These are phyloP conservation scores for Lipomyces yamadae DNA, from an alignment of 805 yeast genomes.

Conservation along the genomic window DNA sequence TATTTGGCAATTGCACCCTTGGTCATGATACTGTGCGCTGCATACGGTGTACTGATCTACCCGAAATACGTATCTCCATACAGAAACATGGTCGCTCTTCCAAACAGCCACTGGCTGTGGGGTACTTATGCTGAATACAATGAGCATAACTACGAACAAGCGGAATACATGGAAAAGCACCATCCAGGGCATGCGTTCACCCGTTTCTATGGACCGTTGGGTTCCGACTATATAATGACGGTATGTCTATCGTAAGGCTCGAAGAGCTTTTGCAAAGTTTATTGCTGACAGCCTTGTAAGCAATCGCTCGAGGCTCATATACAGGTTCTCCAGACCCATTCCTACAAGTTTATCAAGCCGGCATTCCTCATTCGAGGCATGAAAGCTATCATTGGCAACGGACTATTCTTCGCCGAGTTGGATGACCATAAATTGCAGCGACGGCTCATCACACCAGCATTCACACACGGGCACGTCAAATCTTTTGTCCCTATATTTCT, in stretches of 20 bases:
- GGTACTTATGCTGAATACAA: conserved; percentile 22
- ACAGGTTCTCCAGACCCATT: conserved; percentile 25
- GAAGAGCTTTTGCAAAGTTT: neutral
- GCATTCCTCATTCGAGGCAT: conserved; percentile 24
- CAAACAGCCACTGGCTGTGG: conserved; percentile 17
- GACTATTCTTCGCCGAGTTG: conserved; percentile 33
- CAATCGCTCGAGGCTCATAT: conserved; percentile 25
- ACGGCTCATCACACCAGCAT: conserved; percentile 25
- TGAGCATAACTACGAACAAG: conserved; percentile 18
- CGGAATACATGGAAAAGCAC: conserved; percentile 15
- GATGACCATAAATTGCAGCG: conserved; percentile 36
- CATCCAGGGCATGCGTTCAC: conserved; percentile 19
- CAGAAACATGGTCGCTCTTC: conserved; percentile 18
- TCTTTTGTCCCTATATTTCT: conserved; percentile 26
- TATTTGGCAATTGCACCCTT: conserved; percentile 12
- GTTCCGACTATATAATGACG: conserved; percentile 23
- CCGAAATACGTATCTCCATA: conserved; percentile 28
- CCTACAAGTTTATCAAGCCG: conserved; percentile 34
- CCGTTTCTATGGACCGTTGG: conserved; percentile 28
- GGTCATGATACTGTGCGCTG: conserved; percentile 1
- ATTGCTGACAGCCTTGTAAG: conserved; percentile 8
- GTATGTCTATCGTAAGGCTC: neutral
- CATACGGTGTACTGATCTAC: conserved; percentile 20
- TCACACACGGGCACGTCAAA: conserved; percentile 26
- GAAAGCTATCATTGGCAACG: conserved; percentile 28